Conservation (phyloP, 2,329 filamentous ascomycete species). For the Hymenoscyphus scutula region DNA sequence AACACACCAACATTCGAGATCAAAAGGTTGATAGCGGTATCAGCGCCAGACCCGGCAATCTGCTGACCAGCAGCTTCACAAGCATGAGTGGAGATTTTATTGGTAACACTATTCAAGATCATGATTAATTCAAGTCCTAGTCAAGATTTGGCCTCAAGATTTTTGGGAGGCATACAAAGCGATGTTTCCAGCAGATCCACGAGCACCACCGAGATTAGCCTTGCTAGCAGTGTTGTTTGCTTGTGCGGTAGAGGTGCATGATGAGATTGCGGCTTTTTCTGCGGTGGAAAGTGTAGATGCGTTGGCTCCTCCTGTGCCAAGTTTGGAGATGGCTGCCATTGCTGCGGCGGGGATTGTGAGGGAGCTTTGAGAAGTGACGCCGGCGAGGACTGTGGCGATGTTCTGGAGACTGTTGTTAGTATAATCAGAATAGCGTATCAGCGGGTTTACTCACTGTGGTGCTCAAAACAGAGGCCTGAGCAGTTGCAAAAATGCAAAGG, state of each 20-base stretch:
- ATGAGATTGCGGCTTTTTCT: conserved; percentile 22
- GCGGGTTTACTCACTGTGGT: conserved; percentile 8
- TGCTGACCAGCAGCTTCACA: conserved; percentile 26
- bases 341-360: conserved; percentile 26
- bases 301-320: conserved; percentile 25
- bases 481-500: conserved; percentile 16
- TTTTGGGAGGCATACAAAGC: conserved; percentile 20
- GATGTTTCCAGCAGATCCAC: conserved; percentile 24
- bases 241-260: conserved; percentile 19
- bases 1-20: conserved; percentile 30
- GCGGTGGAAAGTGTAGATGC: conserved; percentile 18
- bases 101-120: conserved; percentile 21
- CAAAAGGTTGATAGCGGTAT: conserved; percentile 26
- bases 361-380: conserved; percentile 17
- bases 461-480: conserved; percentile 19
- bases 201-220: conserved; percentile 18
- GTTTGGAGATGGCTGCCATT: conserved; percentile 27
- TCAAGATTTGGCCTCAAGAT: too few relatives aligned
- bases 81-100: conserved; percentile 26
- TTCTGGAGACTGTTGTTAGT: conserved; percentile 17
- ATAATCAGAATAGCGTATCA: too few relatives aligned
- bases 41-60: conserved; percentile 19
- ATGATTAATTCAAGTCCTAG: background rate
- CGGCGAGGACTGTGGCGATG: conserved; percentile 25
- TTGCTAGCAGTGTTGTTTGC: conserved; percentile 28